Conservation (phyloP, 345 rosid genomes). For the Cochlearia excelsa region DNA sequence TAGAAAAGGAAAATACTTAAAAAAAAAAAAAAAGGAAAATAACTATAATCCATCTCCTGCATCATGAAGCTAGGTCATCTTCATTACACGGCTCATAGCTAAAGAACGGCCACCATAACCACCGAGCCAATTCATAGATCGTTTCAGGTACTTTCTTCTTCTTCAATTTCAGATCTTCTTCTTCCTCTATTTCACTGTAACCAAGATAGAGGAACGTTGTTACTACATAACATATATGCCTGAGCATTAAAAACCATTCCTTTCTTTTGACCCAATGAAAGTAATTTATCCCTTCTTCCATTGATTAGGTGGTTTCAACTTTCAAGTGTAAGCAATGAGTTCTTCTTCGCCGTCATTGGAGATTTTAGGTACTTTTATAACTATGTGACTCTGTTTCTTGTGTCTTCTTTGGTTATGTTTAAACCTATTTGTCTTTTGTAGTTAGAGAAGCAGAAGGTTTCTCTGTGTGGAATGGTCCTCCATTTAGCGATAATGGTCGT, state of each 20-base stretch:
- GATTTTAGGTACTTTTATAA: constrained; percentile 56
- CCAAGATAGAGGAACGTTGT: too few species aligned
- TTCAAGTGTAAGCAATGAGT: constrained; percentile 34
- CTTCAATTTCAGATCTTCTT: constrained; percentile 1
- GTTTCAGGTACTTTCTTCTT: constrained; percentile 22
- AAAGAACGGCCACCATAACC: constrained; percentile 23
- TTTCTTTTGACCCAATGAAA: constrained; percentile 6
- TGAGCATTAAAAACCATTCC: background rate
- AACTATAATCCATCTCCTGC: too few species aligned
- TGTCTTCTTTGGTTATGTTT: background rate
- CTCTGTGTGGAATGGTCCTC: constrained; percentile 83
- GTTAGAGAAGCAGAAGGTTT: constrained; percentile 81
- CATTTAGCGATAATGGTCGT: constrained; percentile 49
- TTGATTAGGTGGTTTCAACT: constrained; percentile 6
- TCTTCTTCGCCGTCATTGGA: constrained; percentile 56
- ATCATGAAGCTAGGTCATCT: constrained; percentile 20
- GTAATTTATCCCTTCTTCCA: background rate
- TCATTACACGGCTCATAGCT: constrained; percentile 11
- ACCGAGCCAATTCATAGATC: constrained; percentile 21
- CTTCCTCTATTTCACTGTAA: background rate
- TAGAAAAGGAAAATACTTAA: too few species aligned
- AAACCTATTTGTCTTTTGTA: constrained; percentile 20
- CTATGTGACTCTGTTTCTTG: constrained; percentile 9
- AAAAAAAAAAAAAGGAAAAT: too few species aligned
- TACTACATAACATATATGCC: too few species aligned